Evolutionary conservation across 768 basidiomycete species (phyloP), one percentile per base, ranked within the genome.

Genomic region (Trametes coccinea): DNA sequence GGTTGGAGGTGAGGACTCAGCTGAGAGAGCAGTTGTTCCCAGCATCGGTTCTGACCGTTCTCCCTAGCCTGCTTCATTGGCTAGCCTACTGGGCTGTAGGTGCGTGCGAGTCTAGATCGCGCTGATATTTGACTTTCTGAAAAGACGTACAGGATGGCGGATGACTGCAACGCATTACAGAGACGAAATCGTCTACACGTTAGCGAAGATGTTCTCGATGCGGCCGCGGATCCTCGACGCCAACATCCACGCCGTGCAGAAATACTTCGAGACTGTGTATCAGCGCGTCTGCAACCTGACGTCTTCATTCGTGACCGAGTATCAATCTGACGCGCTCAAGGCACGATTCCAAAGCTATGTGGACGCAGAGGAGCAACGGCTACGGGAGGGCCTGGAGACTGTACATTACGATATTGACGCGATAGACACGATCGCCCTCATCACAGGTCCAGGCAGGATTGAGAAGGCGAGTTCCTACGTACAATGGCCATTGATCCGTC

Each of bases 51-150:
- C 5, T 8, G 37, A 39, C 16, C 43, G 5, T 27, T 39, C 29
- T 16, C 16, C 53, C 8, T 27, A 71, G 74, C 33, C 46, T 76
- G n/a, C 65, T 64, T 2, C 72, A 70, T 50, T 76, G 75, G 74
- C 46, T 74, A 2, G 69, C 71, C 4, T 75, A 70, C 53, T 74
- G 73, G 73, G 73, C 74, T 7, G 56, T 67, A 11, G 72, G 72
- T 69, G 37, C 11, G 44, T 61, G 34, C 41, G 41, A 43, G 41
- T 2, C n/a, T 43, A 22, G 22, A 22, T 22, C 22, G 22, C 22
- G 22, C 22, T 22, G 0, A 22, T 22, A 22, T 22, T 22, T 22
- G 22, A 22, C 22, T 22, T 22, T 22, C 22, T 22, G 1, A 22
- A 0, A 22, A 22, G 22, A 22, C 22, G 22, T 22, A 14, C 34